Base-by-base conservation (phyloP, 2,329 filamentous ascomycete species). In the Incumbomyces delicatus region DNA sequence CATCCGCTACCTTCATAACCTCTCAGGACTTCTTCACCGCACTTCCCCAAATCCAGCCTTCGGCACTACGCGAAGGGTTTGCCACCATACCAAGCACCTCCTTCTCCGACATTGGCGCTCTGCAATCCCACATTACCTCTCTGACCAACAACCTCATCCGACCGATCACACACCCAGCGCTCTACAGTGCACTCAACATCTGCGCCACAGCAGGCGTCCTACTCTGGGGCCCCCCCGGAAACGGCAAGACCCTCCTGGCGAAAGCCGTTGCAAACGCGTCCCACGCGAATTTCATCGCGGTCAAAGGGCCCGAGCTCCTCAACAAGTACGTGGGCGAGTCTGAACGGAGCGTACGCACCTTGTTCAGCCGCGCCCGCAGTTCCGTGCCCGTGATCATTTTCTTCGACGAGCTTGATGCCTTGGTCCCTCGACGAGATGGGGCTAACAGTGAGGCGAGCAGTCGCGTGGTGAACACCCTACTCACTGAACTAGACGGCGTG, bases 281-380 rank as follows among this genome's bases (percentile, higher is more conserved):
- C 6, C 87, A 90, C 63, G 92, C 92, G 40, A 96, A 95, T 66
- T 98, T 98, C 71, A 98, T 98, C 66, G 88, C 87, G 44, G 87
- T 98, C 66, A 95, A 95, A 66, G 92, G 92, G 0, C 92, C 92
- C 0, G 92, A 98, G 63, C 73, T 98, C 8, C 76, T 98, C 38
- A 96, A 96, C 72, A 98, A 96, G 66, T 98, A 90, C 62, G 89
- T 98, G 8, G 92, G 92, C 55, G 92, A 98, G 66, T 94, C 87
- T 6, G 92, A 98, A 67, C 83, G 90, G 10, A 87, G 89, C 0
- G 85, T 98, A 1, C 81, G 92, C 17, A 87, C 94, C 62, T 84
- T 96, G 0, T 98, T 98, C 65, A 79, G 82, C 53, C 83, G 90
- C 13, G 92, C 92, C 1, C 79, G 89, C 43, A 85, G 85, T 1